Percentiles rank a stretch among this genome's conserved stretches.
Evolutionary conservation across 306 rosid species (phyloP).

Genomic region (Argentina anserina): DNA sequence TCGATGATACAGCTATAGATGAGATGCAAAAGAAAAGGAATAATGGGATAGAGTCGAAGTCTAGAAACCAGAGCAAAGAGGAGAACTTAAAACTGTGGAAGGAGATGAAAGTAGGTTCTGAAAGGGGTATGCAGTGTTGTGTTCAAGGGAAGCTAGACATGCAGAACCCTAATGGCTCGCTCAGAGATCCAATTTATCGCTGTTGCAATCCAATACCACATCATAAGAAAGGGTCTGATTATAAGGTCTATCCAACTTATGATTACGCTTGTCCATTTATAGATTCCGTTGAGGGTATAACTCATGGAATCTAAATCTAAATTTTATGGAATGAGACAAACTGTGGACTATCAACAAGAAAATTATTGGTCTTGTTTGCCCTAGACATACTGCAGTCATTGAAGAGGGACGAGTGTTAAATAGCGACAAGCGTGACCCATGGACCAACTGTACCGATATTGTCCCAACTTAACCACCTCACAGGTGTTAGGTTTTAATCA

Average conservation of each 20-base stretch:
- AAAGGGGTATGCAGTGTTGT: constrained; percentile 78
- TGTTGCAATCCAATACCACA: constrained; percentile 88
- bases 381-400: constrained; percentile 80
- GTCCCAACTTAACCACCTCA: too few relatives aligned
- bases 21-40: constrained; percentile 77
- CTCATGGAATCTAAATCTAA: constrained; percentile 91
- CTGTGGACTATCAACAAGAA: constrained; percentile 91
- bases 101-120: constrained; percentile 78
- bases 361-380: constrained; percentile 93
- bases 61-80: constrained; percentile 56
- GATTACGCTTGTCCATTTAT: constrained; percentile 93
- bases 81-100: constrained; percentile 74
- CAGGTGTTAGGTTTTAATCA: too few relatives aligned
- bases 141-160: constrained; percentile 85
- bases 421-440: too few relatives aligned
- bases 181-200: constrained; percentile 89
- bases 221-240: constrained; percentile 85
- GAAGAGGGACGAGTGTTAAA: constrained; percentile 62
- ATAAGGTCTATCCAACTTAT: constrained; percentile 82
- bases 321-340: constrained; percentile 99
- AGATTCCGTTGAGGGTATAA: constrained; percentile 73
- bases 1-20: constrained; percentile 88
- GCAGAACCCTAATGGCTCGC: constrained; percentile 91
- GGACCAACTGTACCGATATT: too few relatives aligned
- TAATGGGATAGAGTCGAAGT: constrained; percentile 79